Percentiles rank a stretch among this genome's conserved stretches.
These are phyloP conservation scores for Eruca vesicaria DNA, from an alignment of 441 rosid genomes.

Conservation along the genomic window DNA sequence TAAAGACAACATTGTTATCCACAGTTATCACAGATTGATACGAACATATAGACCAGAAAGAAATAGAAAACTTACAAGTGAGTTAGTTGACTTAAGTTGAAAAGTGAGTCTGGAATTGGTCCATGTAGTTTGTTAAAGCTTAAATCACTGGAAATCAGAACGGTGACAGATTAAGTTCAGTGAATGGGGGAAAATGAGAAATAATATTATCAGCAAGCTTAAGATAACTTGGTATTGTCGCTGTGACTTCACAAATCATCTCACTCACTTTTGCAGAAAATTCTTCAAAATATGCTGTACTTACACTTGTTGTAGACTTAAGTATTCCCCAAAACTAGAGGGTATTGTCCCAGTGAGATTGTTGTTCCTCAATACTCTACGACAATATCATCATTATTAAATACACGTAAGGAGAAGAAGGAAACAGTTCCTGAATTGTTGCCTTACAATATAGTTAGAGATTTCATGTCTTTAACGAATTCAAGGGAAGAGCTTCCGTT, in stretches of 20 bases:
- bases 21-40: not conserved
- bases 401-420: not conserved
- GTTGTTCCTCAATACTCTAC: not conserved
- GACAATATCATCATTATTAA: not conserved
- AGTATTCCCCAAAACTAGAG: not conserved
- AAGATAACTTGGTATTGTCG: not conserved
- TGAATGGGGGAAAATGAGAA: not conserved
- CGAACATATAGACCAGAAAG: not conserved
- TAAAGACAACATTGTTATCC: not conserved
- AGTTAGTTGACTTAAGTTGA: conserved; percentile 38
- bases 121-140: conserved; percentile 55
- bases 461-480: not conserved
- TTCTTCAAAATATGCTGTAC: no score
- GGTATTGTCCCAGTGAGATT: not conserved
- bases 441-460: not conserved
- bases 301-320: not conserved
- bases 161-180: not conserved
- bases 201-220: not conserved
- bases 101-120: conserved; percentile 43
- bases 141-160: conserved; percentile 46
- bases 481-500: not conserved
- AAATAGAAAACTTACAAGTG: conserved; percentile 33
- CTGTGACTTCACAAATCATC: not conserved
- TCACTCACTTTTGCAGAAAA: not conserved
- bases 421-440: not conserved